phyloP scores from a whole-genome alignment of 2,329 filamentous ascomycete genomes.

The Cercospora brassicicola region DNA sequence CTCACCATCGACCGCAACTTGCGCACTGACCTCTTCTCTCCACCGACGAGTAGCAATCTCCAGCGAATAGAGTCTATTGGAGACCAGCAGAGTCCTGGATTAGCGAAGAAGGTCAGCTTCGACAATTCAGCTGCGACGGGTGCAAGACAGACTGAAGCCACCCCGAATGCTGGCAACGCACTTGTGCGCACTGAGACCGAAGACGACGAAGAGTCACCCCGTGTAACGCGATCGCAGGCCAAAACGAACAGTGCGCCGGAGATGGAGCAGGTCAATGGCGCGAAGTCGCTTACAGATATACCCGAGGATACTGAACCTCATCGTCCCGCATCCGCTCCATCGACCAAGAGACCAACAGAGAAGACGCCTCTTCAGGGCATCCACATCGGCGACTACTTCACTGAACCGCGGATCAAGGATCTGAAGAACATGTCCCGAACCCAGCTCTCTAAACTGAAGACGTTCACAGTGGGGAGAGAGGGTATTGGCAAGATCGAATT shows the following conservation, averaged over 20 bases:
- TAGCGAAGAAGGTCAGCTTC: conserved; percentile 89
- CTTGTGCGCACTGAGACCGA: conserved; percentile 50
- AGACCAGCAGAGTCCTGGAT: conserved; percentile 40
- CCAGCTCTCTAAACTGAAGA: conserved; percentile 70
- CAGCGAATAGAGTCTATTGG: conserved; percentile 24
- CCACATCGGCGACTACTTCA: conserved; percentile 76
- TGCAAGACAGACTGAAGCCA: conserved; percentile 47
- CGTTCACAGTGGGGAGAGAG: conserved; percentile 79
- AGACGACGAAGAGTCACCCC: conserved; percentile 56
- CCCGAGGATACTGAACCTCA: conserved; percentile 63
- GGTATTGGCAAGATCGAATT: conserved; percentile 82
- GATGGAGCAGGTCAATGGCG: conserved; percentile 64
- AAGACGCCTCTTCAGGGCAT: conserved; percentile 18
- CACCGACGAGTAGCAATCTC: conserved; percentile 21
- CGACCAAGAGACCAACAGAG: conserved; percentile 23
- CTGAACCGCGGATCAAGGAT: conserved; percentile 71
- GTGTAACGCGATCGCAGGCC: conserved; percentile 27
- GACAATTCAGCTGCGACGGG: conserved; percentile 58
- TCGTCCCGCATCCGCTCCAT: conserved; percentile 30
- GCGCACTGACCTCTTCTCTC: conserved; percentile 64
- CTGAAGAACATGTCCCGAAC: conserved; percentile 76
- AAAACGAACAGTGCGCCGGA: conserved; percentile 53
- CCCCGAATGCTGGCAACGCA: conserved; percentile 42
- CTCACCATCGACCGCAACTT: conserved; percentile 88
- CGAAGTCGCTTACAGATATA: conserved; percentile 63